Evolutionary conservation across 139 green algal genomes (phyloP), one percentile per base, ranked within the genome.

Genomic region (Auxenochlorella protothecoides): DNA sequence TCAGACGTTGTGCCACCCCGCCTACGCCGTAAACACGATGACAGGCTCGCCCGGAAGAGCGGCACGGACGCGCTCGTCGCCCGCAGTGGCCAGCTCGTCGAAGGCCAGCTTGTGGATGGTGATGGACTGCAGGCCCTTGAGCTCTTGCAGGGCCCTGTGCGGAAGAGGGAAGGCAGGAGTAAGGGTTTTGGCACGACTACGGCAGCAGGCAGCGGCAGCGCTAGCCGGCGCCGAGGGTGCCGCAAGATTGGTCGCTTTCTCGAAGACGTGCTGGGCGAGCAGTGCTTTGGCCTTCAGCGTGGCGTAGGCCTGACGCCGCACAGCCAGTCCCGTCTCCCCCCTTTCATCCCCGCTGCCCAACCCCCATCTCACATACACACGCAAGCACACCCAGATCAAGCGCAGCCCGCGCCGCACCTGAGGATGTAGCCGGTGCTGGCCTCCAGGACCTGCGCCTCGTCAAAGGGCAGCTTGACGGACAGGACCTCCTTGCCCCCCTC

Each of bases 401-500:
- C 13, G 27, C 14, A 14, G 4, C 4, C 5, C 3, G 53, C 13
- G 6, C 10, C 59, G 3, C 53, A 74, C 70, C 76, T 62, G 55
- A 77, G 68, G 60, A 98, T 68, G 77, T 93, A 96, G 3, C 75
- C 73, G 53, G 77, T 65, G 80, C 92, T 93, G 14, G 95, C 84
- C 4, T 63, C 54, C 10, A 97, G 72, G 74, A 96, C 60, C 9
- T 65, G 68, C 16, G 73, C 68, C 82, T 97, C 92, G 66, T 93
- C 84, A 72, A 96, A 96, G 0, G 89, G 84, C 69, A 93, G 79
- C 72, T 78, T 84, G 2, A 76, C 69, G 2, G 80, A 66, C 55
- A 90, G 74, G n/a, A 78, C 67, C 74, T 86, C 68, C 63, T 5
- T 79, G 70, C 55, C 59, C n/a, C 55, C 70, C n/a, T 44, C 62